Percentiles rank a stretch among this genome's conserved stretches.
phyloP scores from a whole-genome alignment of 2,329 filamentous ascomycete species.

The Colletotrichum sansevieriae region DNA sequence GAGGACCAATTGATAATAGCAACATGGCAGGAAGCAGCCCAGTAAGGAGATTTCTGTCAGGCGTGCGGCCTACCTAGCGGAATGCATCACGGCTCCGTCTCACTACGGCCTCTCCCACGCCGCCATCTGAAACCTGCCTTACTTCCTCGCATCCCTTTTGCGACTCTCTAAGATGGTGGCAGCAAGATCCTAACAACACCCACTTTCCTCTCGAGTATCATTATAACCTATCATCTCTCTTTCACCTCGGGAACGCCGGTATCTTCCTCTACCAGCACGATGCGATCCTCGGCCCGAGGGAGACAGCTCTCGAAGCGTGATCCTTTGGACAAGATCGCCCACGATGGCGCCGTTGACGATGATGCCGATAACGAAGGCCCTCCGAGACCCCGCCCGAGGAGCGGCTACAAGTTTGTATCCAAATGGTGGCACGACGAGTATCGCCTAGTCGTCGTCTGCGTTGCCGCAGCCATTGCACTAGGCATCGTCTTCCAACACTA shows the following conservation, averaged over 20 bases:
- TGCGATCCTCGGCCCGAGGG: background rate
- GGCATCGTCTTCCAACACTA: constrained; percentile 48
- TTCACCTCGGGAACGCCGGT: background rate
- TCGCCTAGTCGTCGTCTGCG: constrained; percentile 49
- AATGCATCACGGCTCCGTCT: background rate
- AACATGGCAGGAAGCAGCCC: too few relatives aligned
- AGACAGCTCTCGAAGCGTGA: background rate
- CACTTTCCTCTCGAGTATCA: background rate
- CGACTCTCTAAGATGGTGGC: background rate
- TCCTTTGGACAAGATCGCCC: background rate
- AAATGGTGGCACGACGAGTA: constrained; percentile 55
- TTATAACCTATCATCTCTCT: background rate
- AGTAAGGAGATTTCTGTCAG: too few relatives aligned
- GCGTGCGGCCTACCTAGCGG: too few relatives aligned
- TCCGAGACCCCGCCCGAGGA: constrained; percentile 22
- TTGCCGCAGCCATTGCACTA: constrained; percentile 47
- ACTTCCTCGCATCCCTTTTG: background rate
- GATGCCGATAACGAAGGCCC: constrained; percentile 21
- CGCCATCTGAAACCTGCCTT: background rate
- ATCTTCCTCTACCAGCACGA: background rate
- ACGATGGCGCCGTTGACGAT: constrained; percentile 34
- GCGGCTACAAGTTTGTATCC: constrained; percentile 45
- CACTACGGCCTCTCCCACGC: background rate
- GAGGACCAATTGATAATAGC: too few relatives aligned
- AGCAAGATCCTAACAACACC: background rate